phyloP scores from a whole-genome alignment of 371 early-diverging fungal genomes.

The Zopfochytrium polystomum region DNA sequence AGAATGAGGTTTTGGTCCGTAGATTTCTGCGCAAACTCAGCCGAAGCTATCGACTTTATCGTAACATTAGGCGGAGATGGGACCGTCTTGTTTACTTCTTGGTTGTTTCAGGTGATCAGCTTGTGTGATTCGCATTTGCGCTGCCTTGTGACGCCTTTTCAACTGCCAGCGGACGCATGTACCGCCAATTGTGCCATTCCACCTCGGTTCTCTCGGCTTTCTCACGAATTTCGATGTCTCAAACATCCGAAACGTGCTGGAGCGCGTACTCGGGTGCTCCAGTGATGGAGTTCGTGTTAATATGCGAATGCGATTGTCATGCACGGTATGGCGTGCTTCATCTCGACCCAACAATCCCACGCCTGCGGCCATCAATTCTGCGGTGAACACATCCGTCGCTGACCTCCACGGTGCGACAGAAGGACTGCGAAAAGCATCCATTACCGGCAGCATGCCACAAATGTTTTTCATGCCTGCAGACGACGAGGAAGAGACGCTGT shows the following conservation, averaged over 20 bases:
- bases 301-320: constrained; percentile 74
- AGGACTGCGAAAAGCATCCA: not conserved
- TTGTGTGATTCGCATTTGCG: constrained; percentile 1
- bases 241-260: constrained; percentile 50
- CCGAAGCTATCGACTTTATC: constrained; percentile 44
- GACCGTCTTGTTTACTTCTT: constrained; percentile 85
- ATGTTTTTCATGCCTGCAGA: too few relatives aligned
- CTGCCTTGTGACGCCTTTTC: not conserved
- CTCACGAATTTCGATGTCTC: constrained; percentile 81
- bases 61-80: constrained; percentile 96
- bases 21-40: constrained; percentile 16
- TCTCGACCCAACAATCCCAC: not conserved
- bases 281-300: constrained; percentile 62
- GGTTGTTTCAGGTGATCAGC: constrained; percentile 71
- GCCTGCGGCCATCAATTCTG: not conserved
- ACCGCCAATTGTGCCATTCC: constrained; percentile 87
- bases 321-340: not conserved
- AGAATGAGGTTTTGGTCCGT: constrained; percentile 17
- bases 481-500: too few relatives aligned
- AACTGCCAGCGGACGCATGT: constrained; percentile 60
- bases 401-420: not conserved
- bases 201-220: constrained; percentile 76
- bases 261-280: constrained; percentile 17
- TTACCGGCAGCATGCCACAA: not conserved
- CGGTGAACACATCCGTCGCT: not conserved